Evolutionary conservation across 2,329 filamentous ascomycete genomes (phyloP), one percentile per base, ranked within the genome.

Genomic region (Cladobotryum protrusum): DNA sequence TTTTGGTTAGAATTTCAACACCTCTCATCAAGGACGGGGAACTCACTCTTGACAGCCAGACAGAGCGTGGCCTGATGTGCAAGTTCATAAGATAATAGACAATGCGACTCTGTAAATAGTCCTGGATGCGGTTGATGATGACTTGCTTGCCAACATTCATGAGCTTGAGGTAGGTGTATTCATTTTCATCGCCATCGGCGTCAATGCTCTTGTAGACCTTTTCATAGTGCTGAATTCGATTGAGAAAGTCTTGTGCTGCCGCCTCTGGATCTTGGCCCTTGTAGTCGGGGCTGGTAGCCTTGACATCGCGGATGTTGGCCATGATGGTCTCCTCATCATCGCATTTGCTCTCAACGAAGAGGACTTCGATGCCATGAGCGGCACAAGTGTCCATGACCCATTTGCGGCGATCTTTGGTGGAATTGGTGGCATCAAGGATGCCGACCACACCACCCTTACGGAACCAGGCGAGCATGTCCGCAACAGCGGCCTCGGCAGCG

Each of bases 71-170:
- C 56, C 92, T 92, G 67, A 99, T 99, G 71, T 99, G 93, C 36
- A 99, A 77, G 66, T 97, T 99, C 85, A 97, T 96, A 52, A 97
- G 82, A 67, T 96, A 99, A 71, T 99, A 99, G 42, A 99, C 92
- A 41, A 99, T 85, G 51, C 93, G 85, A 67, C 89, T 96, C 67
- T 96, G 93, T 24, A 99, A 77, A 64, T 99, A 99, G 69, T 99
- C 93, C 65, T 90, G 86, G 63, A 99, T 96, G 64, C 87, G 85
- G 72, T 97, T 99, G 79, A 99, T 97, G 63, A 97, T 93, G 64
- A 97, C 91, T 63, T 95, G 89, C 59, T 89, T 89, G 52, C 93
- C 91, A 12, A 97, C 89, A 63, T 99, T 86, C 77, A 97, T 95
- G 64, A 99, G 86, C 72, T 99, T 97, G 65, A 97, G 86, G 65